Base-by-base conservation (phyloP, 768 basidiomycete species). In the Phlebiopsis flavidoalba region DNA sequence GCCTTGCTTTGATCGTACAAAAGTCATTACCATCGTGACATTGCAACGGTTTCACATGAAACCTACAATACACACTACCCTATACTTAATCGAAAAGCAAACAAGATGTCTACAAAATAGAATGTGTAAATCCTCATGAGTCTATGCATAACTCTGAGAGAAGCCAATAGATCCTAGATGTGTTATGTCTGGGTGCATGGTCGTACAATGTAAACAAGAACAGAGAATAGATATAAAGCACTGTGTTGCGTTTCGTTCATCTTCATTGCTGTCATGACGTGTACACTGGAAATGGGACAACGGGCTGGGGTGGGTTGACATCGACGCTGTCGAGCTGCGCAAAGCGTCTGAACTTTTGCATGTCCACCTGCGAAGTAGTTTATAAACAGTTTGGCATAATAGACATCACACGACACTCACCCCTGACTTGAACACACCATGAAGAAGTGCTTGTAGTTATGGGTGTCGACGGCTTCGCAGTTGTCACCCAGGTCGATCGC, bases 401-500 rank as follows among this genome's bases (percentile, higher is more conserved):
- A 19, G 52, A 22, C 11, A 22, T 19, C 58, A 19, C 54, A 21
- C 35, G 22, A 15, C 10, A 50, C 82, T 72, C 63, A 93, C 92
- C 46, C 79, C 76, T 1, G 92, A 85, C 72, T 98, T 98, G 76
- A 97, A 89, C 8, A 89, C 8, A 91, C 89, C 36, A 95, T 77
- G 72, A 95, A 98, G 47, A 93, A 73, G 69, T 96, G 95, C 0
- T 83, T 85, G 61, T 83, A 79, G 65, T 95, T 83, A 68, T 97
- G 95, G 49, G 88, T 88, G 67, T 93, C 93, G 26, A 89, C 75
- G 50, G 76, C 79, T 71, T 95, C 90, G 66, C 95, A 96, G 33
- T 80, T 80, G 46, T 85, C 85, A 73, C 95, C 97, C n/a, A 96
- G 76, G 70, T 98, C 95, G 65, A 83, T 86, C 6, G 81, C 80